Conservation (phyloP, 352 stramenopile genomes). For the Phytophthora syringae region DNA sequence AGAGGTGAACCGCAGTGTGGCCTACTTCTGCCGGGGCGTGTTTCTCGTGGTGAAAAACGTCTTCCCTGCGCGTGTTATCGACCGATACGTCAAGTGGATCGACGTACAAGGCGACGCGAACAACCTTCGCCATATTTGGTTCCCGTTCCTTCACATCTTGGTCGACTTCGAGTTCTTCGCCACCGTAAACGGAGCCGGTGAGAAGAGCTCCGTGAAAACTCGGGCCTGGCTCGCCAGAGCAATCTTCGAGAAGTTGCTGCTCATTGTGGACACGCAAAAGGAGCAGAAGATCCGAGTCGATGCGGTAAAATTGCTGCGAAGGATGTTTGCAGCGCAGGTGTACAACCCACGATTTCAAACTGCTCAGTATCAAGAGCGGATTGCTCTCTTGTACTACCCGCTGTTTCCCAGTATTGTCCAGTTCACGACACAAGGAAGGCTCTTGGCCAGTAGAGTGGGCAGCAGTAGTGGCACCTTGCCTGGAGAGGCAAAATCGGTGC, state of each 20-base stretch:
- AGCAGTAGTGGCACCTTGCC: background rate
- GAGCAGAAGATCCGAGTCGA: constrained; percentile 68
- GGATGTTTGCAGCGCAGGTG: constrained; percentile 68
- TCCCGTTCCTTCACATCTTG: constrained; percentile 69
- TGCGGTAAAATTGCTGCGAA: constrained; percentile 56
- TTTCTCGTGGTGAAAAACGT: constrained; percentile 62
- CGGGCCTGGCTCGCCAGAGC: constrained; percentile 63
- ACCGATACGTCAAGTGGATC: constrained; percentile 52
- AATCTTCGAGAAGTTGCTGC: constrained; percentile 59
- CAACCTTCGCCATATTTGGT: constrained; percentile 67
- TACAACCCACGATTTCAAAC: constrained; percentile 59
- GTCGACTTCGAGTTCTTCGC: constrained; percentile 80
- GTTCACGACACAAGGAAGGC: constrained; percentile 57
- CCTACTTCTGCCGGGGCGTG: constrained; percentile 55
- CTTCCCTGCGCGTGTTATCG: constrained; percentile 51
- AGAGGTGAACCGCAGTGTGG: constrained; percentile 71
- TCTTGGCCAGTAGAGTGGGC: constrained; percentile 33
- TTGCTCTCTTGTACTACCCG: constrained; percentile 69
- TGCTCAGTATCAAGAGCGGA: constrained; percentile 55
- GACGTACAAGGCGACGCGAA: constrained; percentile 51
- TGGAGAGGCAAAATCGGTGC: constrained; percentile 9
- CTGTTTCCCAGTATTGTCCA: constrained; percentile 51
- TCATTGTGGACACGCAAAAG: constrained; percentile 61
- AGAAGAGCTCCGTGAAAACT: constrained; percentile 5
- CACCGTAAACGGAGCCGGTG: constrained; percentile 52